Conservation (phyloP, 2,329 filamentous ascomycete species). For the Trematosphaeria pertusa region DNA sequence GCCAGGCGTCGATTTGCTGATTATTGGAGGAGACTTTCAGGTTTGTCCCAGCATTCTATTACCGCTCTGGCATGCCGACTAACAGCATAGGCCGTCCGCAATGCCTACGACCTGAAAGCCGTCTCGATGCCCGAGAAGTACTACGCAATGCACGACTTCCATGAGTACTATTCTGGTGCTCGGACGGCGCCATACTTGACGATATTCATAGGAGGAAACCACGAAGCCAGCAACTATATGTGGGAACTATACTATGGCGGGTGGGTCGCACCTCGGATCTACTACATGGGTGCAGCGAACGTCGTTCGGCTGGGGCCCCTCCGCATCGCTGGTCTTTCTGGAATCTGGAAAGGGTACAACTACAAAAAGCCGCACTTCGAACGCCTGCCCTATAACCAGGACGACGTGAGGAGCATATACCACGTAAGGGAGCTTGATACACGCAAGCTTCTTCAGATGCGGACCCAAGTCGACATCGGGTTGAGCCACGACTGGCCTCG, state of each 20-base stretch:
- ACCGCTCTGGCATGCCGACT: conserved; percentile 15
- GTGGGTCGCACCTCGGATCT: conserved; percentile 96
- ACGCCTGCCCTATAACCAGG: conserved; percentile 79
- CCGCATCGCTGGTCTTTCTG: conserved; percentile 87
- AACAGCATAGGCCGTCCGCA: conserved; percentile 74
- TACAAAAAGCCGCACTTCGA: conserved; percentile 86
- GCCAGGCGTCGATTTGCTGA: conserved; percentile 84
- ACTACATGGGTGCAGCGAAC: conserved; percentile 94
- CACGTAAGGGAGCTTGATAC: conserved; percentile 89
- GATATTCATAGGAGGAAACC: conserved; percentile 92
- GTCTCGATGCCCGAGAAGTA: conserved; percentile 93
- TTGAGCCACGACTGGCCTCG: conserved; percentile 96
- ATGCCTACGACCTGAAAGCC: conserved; percentile 83
- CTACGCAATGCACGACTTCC: conserved; percentile 87
- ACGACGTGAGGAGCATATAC: conserved; percentile 83
- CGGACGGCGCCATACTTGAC: conserved; percentile 85
- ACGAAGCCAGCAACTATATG: conserved; percentile 89
- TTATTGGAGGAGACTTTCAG: conserved; percentile 97
- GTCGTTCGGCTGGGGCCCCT: conserved; percentile 83
- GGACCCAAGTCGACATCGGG: conserved; percentile 88
- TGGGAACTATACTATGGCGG: conserved; percentile 96
- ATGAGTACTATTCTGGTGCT: conserved; percentile 86
- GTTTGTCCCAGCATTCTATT: conserved; percentile 50
- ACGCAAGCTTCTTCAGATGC: conserved; percentile 84
- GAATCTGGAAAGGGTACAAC: conserved; percentile 93